Conservation (phyloP, 345 rosid genomes). For the Bruguiera parviflora region DNA sequence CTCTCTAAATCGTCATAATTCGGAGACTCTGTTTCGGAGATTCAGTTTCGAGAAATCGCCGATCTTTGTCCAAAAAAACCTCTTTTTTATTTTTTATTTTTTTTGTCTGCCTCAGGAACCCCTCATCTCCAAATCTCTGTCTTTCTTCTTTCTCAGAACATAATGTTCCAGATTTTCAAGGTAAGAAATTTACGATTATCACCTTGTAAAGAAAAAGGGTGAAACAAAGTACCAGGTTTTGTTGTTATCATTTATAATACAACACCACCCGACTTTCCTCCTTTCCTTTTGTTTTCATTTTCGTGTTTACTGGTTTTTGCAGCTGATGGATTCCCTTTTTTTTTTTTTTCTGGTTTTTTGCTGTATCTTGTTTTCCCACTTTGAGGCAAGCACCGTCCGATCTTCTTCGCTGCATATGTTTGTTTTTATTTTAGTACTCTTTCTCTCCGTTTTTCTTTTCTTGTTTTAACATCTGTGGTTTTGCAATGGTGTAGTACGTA, state of each 20-base stretch:
- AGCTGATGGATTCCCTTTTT: constrained; percentile 16
- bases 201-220: neutral
- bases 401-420: neutral
- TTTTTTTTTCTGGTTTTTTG: no score
- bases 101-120: constrained; percentile 27
- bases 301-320: neutral
- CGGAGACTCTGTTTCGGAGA: constrained; percentile 23
- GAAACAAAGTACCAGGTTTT: neutral
- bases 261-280: neutral
- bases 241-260: neutral
- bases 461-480: neutral
- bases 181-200: constrained; percentile 14
- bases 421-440: neutral
- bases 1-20: constrained; percentile 15
- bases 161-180: constrained; percentile 53
- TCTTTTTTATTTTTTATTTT: neutral
- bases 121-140: constrained; percentile 35
- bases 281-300: neutral
- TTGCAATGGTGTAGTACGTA: neutral
- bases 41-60: constrained; percentile 33
- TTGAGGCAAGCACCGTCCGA: neutral
- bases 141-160: constrained; percentile 18
- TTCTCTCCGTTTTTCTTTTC: neutral
- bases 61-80: constrained; percentile 18
- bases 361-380: neutral